Conservation (phyloP, 2,329 filamentous ascomycete genomes). For the Botrytis fragariae region DNA sequence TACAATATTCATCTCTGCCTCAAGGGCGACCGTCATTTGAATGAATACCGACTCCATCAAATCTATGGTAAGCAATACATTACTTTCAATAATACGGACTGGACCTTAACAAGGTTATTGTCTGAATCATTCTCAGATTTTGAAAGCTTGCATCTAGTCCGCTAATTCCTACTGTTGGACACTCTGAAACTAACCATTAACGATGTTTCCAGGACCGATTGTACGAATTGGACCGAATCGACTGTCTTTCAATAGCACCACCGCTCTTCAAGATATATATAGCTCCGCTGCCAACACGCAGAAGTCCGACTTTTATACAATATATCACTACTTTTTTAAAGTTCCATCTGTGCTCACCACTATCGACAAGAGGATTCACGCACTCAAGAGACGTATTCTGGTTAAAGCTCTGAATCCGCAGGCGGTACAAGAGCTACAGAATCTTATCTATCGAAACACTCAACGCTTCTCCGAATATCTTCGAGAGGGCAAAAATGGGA, state of each 20-base stretch:
- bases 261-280: slow-evolving; percentile 2
- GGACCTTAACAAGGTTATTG: neutral
- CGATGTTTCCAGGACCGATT: slow-evolving; percentile 45
- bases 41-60: slow-evolving; percentile 67
- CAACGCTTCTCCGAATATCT: neutral
- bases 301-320: slow-evolving; percentile 4
- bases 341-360: neutral
- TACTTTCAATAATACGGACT: neutral
- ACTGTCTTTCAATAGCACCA: neutral
- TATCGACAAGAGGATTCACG: neutral
- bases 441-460: neutral
- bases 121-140: neutral
- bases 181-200: neutral
- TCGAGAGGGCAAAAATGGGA: neutral
- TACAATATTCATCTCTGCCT: neutral
- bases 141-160: neutral
- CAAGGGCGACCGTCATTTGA: neutral
- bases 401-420: neutral
- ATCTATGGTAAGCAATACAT: slow-evolving; percentile 57
- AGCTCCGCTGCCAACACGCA: neutral
- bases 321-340: slow-evolving; percentile 12
- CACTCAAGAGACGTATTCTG: neutral
- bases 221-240: slow-evolving; percentile 50
- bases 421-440: neutral
- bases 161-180: neutral